These are phyloP conservation scores for Fusarium miscanthi DNA, from an alignment of 2,329 filamentous ascomycete genomes.

Conservation along the genomic window DNA sequence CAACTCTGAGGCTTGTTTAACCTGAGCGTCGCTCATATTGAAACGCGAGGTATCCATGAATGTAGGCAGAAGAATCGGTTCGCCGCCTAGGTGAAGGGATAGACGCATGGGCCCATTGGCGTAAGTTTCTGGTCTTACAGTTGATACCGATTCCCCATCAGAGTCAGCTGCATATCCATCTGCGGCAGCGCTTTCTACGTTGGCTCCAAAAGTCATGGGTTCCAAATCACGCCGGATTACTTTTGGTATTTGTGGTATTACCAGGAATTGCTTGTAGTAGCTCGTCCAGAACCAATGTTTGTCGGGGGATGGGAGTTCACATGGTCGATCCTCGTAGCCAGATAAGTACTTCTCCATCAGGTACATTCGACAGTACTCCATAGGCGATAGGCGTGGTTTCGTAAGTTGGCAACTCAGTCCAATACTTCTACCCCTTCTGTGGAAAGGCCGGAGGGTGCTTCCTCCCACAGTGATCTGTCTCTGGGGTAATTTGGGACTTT, in stretches of 20 bases:
- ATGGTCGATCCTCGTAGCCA: conserved; percentile 41
- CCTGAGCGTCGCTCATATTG: not conserved
- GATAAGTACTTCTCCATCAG: conserved; percentile 49
- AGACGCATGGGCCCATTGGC: conserved; percentile 44
- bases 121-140: conserved; percentile 15
- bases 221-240: conserved; percentile 38
- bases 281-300: conserved; percentile 51
- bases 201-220: not conserved
- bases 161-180: conserved; percentile 9
- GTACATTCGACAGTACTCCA: conserved; percentile 54
- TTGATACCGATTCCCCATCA: conserved; percentile 39
- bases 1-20: not conserved
- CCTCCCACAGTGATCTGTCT: not conserved
- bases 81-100: conserved; percentile 48
- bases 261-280: conserved; percentile 51
- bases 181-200: not conserved
- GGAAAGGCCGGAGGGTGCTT: not conserved
- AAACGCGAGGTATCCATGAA: conserved; percentile 37
- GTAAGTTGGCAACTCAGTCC: conserved; percentile 26
- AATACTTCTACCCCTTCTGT: not conserved
- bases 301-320: conserved; percentile 46
- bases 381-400: conserved; percentile 51
- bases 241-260: conserved; percentile 50
- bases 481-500: not conserved
- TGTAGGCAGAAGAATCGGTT: conserved; percentile 41